Conservation (phyloP, 78 protist genomes). For the Chrysochromulina tobinii region DNA sequence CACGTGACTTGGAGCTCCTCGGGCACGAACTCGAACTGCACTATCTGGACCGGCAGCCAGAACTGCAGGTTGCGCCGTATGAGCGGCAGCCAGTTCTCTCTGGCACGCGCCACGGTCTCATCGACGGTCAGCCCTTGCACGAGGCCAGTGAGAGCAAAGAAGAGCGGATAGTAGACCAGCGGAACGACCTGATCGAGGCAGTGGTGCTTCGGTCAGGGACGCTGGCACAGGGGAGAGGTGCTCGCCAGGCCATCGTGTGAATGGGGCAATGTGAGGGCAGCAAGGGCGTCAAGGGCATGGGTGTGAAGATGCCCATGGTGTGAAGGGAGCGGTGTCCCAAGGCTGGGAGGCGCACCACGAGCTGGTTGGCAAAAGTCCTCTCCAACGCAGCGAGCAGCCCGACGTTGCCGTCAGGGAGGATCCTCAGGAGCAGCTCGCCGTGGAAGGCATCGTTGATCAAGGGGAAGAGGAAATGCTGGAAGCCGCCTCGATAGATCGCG, state of each 20-base stretch:
- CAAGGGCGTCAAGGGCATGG: too few species aligned
- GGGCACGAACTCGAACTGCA: neutral
- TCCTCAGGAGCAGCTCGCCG: neutral
- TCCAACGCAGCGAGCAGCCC: neutral
- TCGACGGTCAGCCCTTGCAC: neutral
- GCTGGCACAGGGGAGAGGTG: too few species aligned
- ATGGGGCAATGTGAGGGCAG: too few species aligned
- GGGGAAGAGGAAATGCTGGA: neutral
- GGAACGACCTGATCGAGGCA: neutral
- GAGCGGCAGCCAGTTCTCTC: neutral
- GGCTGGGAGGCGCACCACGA: neutral
- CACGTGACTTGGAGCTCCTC: neutral
- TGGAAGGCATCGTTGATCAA: neutral
- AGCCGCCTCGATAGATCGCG: neutral
- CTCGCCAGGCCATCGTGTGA: too few species aligned
- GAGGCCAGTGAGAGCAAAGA: neutral
- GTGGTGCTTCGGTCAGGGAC: too few species aligned
- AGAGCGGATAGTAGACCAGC: neutral
- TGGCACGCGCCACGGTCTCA: neutral
- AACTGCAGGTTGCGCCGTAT: neutral
- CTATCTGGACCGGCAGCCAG: neutral
- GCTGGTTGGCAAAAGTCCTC: neutral
- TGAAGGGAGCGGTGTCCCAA: too few species aligned
- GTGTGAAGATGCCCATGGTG: too few species aligned
- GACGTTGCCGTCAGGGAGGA: neutral